phyloP scores from a whole-genome alignment of 2,329 filamentous ascomycete species.

The Epichloe coenophiala region DNA sequence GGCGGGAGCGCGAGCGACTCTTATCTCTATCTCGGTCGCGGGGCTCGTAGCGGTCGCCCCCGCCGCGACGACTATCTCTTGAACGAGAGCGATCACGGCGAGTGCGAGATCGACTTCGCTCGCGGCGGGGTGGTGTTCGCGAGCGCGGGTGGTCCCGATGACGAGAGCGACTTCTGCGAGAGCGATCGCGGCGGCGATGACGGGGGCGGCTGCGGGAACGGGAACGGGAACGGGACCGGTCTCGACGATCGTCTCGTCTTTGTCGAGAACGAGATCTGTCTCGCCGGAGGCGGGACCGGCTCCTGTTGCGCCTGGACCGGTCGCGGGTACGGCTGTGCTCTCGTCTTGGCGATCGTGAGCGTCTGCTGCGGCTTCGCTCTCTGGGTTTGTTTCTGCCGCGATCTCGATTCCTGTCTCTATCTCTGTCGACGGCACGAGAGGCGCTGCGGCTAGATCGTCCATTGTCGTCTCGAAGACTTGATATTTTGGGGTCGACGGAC shows the following conservation, averaged over 20 bases:
- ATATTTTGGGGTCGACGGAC: constrained; percentile 15
- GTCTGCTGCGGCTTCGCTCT: constrained; percentile 20
- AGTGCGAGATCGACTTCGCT: constrained; percentile 11
- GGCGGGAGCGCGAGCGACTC: constrained; percentile 32
- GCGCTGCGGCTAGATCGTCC: constrained; percentile 19
- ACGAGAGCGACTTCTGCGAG: constrained; percentile 22
- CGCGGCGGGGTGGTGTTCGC: constrained; percentile 19
- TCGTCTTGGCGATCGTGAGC: constrained; percentile 25
- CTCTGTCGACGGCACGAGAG: constrained; percentile 12
- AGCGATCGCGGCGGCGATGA: constrained; percentile 16
- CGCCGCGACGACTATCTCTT: constrained; percentile 10
- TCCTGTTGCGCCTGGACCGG: too few relatives aligned
- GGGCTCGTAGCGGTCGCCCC: constrained; percentile 8
- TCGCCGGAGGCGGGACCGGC: too few relatives aligned
- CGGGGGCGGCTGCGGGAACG: constrained; percentile 18
- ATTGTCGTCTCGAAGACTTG: constrained; percentile 15
- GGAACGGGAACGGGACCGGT: neutral
- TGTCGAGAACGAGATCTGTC: too few relatives aligned
- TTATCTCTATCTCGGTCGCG: constrained; percentile 15
- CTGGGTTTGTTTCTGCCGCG: constrained; percentile 10
- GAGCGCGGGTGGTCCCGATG: constrained; percentile 19
- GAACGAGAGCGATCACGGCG: constrained; percentile 11
- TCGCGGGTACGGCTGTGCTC: constrained; percentile 20
- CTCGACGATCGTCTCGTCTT: too few relatives aligned
- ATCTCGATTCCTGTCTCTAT: neutral